Percentiles rank a stretch among this genome's conserved stretches.
Conservation (phyloP, 176 grass and related monocot species). For the Secale cereale region DNA sequence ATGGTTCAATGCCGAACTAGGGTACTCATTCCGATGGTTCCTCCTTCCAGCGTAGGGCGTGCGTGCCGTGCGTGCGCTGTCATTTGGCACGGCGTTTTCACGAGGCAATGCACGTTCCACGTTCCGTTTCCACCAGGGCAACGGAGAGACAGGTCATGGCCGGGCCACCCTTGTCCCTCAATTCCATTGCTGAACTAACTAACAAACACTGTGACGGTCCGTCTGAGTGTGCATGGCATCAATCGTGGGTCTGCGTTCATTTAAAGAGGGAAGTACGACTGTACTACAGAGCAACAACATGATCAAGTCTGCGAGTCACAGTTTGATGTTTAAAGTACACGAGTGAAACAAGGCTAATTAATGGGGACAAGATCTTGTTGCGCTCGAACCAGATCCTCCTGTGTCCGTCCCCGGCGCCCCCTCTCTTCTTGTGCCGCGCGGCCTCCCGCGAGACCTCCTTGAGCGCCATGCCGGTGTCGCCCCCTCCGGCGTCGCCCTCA, state of each 20-base stretch:
- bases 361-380: too few relatives aligned
- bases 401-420: neutral
- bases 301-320: neutral
- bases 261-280: neutral
- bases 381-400: too few relatives aligned
- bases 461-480: conserved; percentile 47
- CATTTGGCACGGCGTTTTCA: conserved; percentile 33
- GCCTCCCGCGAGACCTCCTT: conserved; percentile 75
- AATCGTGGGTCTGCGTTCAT: neutral
- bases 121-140: neutral
- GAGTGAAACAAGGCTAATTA: too few relatives aligned
- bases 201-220: too few relatives aligned
- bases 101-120: conserved; percentile 2
- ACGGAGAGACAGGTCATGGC: neutral
- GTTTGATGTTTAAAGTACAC: too few relatives aligned
- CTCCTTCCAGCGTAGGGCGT: too few relatives aligned
- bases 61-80: conserved; percentile 1
- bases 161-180: neutral
- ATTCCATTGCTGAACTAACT: neutral
- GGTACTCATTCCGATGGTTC: neutral
- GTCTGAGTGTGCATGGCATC: neutral
- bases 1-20: neutral
- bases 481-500: neutral
- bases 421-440: conserved; percentile 48
- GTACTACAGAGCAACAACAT: neutral